Percentiles rank a stretch among this genome's conserved stretches.
phyloP scores from a whole-genome alignment of 2,329 filamentous ascomycete species.

The Microdochium nivale region DNA sequence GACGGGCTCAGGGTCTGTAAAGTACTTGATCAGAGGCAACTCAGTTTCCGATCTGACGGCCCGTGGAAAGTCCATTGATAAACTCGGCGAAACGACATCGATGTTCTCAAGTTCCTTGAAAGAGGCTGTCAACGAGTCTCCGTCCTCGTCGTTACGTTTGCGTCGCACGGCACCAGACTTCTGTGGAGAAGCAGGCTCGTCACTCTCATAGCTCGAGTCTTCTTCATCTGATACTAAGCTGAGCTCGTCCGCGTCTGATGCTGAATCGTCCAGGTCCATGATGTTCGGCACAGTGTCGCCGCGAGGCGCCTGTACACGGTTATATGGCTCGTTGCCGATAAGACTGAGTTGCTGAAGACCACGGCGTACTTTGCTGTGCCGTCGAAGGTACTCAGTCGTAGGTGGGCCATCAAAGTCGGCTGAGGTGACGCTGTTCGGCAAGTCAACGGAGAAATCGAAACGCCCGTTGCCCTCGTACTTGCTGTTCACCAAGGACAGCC shows the following conservation, averaged over 20 bases:
- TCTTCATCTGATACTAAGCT: slow-evolving; percentile 49
- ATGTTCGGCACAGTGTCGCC: slow-evolving; percentile 21
- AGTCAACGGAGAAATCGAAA: slow-evolving; percentile 36
- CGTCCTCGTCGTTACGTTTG: slow-evolving; percentile 40
- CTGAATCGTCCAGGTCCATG: slow-evolving; percentile 25
- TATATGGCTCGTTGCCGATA: slow-evolving; percentile 22
- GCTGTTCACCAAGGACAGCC: slow-evolving; percentile 43
- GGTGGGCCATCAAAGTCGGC: slow-evolving; percentile 26
- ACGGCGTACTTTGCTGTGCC: slow-evolving; percentile 33
- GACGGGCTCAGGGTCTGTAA: slow-evolving; percentile 50
- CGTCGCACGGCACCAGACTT: slow-evolving; percentile 35
- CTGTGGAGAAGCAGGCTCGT: slow-evolving; percentile 39
- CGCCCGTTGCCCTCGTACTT: slow-evolving; percentile 50
- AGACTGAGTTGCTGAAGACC: slow-evolving; percentile 26
- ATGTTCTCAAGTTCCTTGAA: slow-evolving; percentile 37
- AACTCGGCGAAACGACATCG: slow-evolving; percentile 37
- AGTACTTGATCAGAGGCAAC: slow-evolving; percentile 43
- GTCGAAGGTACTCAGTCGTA: slow-evolving; percentile 38
- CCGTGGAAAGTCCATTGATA: slow-evolving; percentile 39
- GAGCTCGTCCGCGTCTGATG: slow-evolving; percentile 37
- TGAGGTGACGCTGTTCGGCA: slow-evolving; percentile 19
- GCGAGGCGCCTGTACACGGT: slow-evolving; percentile 11
- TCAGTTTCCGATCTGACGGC: slow-evolving; percentile 40
- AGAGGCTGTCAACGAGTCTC: slow-evolving; percentile 41
- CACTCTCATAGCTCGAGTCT: slow-evolving; percentile 40